Evolutionary conservation across 2,329 filamentous ascomycete genomes (phyloP), one percentile per base, ranked within the genome.

Genomic region (Elsinoe perseae): DNA sequence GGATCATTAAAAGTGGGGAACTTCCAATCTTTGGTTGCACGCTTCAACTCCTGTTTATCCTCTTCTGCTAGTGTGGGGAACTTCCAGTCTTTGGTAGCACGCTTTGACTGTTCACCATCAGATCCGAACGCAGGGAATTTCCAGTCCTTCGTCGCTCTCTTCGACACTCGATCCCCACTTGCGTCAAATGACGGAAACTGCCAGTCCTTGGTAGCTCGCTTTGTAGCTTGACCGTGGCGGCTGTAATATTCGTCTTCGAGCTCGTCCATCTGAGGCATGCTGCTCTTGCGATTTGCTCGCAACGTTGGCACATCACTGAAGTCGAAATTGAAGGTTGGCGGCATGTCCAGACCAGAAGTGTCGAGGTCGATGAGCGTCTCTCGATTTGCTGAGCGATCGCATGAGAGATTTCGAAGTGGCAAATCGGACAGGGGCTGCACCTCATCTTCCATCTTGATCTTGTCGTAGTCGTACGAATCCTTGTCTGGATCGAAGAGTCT

Each of bases 361-460:
- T 83, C 80, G 34, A 85, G 72, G 62, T 84, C 80, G 56, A 83
- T 81, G 58, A 77, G 69, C 12, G 75, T 77, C 63, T 73, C 80
- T 44, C 75, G 72, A 57, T 75, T 74, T 1, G 71, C 70, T 23
- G 70, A 70, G 3, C 69, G 68, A 28, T 68, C 68, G 27, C 61
- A 65, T 36, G 54, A 62, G 40, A 66, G 65, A 56, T 72, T 73
- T 18, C 76, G 73, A 4, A 79, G 72, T 6, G 80, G 79, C 4
- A 84, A 70, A 64, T 83, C 81, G 1, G 80, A 81, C n/a, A 70
- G 68, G 21, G 75, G 74, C 43, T 73, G 72, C 14, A 36, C 38
- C 20, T 58, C 57, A n/a, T 61, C 59, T n/a, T 52, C 57, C 9
- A 59, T 58, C 52, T 59, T 57, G 1, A 54, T 54, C 6, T 74